phyloP scores from a whole-genome alignment of 371 early-diverging fungal species.

The Zychaea mexicana region DNA sequence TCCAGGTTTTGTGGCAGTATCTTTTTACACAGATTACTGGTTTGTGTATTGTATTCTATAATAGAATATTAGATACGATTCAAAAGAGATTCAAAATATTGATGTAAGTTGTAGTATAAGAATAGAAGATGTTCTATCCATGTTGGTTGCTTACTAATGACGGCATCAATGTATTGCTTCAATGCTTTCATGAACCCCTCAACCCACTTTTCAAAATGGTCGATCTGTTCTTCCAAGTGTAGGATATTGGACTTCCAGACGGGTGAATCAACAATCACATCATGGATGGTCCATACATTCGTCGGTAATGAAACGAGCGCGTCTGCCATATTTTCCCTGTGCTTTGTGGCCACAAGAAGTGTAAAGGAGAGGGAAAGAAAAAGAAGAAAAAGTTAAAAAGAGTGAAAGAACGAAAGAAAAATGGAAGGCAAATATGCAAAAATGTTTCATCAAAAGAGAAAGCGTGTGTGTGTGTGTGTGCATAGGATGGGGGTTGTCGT shows the following conservation, averaged over 20 bases:
- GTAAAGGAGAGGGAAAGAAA: neutral
- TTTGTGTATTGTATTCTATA: conserved; percentile 39
- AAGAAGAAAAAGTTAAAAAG: too few species aligned
- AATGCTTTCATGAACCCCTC: conserved; percentile 47
- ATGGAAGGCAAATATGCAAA: too few species aligned
- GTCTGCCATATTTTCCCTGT: too few species aligned
- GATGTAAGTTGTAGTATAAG: neutral
- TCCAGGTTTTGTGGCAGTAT: conserved; percentile 33
- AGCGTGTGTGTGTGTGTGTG: too few species aligned
- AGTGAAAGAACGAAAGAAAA: too few species aligned
- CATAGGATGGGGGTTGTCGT: too few species aligned
- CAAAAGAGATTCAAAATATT: neutral
- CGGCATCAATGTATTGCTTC: conserved; percentile 44
- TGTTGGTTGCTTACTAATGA: conserved; percentile 33
- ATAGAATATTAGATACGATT: neutral
- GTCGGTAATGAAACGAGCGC: conserved; percentile 34
- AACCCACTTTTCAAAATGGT: conserved; percentile 66
- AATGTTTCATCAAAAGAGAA: too few species aligned
- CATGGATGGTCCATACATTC: conserved; percentile 38
- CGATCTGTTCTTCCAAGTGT: conserved; percentile 72
- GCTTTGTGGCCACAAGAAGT: too few species aligned
- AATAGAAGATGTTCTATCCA: too few species aligned
- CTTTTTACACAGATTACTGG: conserved; percentile 34
- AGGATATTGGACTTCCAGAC: conserved; percentile 63
- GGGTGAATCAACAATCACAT: conserved; percentile 67